A percentile compares a stretch with the other conserved stretches of the same genome.
Conservation (phyloP, 2,329 filamentous ascomycete genomes). For the Arthrobotrys sinensis region DNA sequence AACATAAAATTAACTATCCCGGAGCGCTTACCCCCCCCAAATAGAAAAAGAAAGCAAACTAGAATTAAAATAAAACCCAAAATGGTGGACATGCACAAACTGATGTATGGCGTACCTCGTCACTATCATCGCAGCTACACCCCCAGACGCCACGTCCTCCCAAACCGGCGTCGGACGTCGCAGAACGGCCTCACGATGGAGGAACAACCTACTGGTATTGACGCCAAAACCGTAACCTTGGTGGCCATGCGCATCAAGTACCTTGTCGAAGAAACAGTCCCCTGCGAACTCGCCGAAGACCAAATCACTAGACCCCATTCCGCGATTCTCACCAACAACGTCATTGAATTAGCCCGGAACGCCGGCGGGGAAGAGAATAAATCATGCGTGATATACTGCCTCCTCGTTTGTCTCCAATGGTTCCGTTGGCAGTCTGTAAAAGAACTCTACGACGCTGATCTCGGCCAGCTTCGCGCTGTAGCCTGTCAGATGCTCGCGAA, state of each 20-base stretch:
- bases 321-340: conserved; percentile 83
- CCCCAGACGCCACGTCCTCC: conserved; percentile 41
- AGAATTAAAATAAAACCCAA: conserved; percentile 25
- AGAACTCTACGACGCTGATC: conserved; percentile 92
- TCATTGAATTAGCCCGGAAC: conserved; percentile 84
- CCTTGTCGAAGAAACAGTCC: conserved; percentile 84
- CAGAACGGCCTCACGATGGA: conserved; percentile 26
- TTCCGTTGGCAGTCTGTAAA: conserved; percentile 65
- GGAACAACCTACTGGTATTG: conserved; percentile 30
- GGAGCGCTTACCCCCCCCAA: conserved; percentile 24
- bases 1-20: conserved; percentile 26
- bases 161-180: conserved; percentile 11
- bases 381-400: conserved; percentile 85
- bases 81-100: conserved; percentile 59
- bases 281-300: conserved; percentile 86
- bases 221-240: conserved; percentile 84
- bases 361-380: conserved; percentile 82
- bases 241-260: conserved; percentile 86
- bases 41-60: neutral
- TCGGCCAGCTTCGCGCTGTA: conserved; percentile 78
- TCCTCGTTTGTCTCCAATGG: conserved; percentile 81
- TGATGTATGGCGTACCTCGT: conserved; percentile 51
- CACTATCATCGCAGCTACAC: conserved; percentile 41
- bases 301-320: conserved; percentile 85
- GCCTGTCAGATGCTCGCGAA: conserved; percentile 96